phyloP scores from a whole-genome alignment of 805 yeast genomes.

The Brettanomyces sp. region DNA sequence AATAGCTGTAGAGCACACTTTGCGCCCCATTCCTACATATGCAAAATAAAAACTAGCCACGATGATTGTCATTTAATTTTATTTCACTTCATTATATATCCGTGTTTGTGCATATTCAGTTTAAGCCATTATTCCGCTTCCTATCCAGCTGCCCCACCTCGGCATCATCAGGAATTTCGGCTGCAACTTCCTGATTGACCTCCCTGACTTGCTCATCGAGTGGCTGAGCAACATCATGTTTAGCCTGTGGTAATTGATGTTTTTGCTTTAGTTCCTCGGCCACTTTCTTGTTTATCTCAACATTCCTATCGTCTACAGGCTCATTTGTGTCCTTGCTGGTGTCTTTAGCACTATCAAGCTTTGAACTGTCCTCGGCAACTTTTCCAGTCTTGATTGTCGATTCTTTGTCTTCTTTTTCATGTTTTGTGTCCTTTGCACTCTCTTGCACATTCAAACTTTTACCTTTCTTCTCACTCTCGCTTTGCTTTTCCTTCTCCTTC shows the following conservation, averaged over 20 bases:
- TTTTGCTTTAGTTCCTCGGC: constrained; percentile 16
- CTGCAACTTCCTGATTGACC: constrained; percentile 5
- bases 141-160: background rate
- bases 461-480: background rate
- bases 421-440: background rate
- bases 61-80: too few species aligned
- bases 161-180: background rate
- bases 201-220: constrained; percentile 18
- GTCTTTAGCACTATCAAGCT: constrained; percentile 3
- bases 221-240: constrained; percentile 19
- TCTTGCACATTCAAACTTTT: background rate
- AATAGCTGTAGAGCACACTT: too few species aligned
- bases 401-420: background rate
- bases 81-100: too few species aligned
- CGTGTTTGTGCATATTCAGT: too few species aligned
- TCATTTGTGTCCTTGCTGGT: background rate
- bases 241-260: constrained; percentile 17
- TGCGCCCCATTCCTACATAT: too few species aligned
- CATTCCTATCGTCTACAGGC: background rate
- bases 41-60: too few species aligned
- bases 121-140: background rate
- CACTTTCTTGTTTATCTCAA: constrained; percentile 7
- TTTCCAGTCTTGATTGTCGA: too few species aligned
- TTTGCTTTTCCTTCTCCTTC: background rate
- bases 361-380: background rate